Conservation (phyloP, 129 eudicot genomes). For the Deinandra increscens region DNA sequence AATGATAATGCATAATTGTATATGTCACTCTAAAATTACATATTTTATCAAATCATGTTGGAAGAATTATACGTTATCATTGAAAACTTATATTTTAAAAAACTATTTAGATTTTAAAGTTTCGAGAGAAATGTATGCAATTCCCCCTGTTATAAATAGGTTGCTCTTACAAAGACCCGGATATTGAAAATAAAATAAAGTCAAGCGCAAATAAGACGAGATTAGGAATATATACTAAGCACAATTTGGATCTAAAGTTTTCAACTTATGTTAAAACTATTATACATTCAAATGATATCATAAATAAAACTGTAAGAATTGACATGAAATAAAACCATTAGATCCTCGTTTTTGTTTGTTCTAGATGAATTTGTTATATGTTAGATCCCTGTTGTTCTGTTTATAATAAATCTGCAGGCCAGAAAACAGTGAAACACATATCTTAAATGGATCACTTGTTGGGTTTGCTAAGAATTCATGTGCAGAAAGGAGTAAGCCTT, state of each 20-base stretch:
- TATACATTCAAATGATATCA: not conserved
- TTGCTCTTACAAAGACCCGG: too few relatives aligned
- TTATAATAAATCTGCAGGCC: conserved; percentile 11
- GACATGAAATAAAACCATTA: not conserved
- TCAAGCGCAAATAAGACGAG: not conserved
- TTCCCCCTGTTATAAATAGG: too few relatives aligned
- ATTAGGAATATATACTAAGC: not conserved
- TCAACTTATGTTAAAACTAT: not conserved
- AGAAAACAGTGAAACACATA: not conserved
- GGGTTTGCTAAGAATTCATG: conserved; percentile 30
- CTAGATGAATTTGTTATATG: not conserved
- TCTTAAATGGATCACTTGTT: conserved; percentile 24
- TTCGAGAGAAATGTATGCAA: too few relatives aligned
- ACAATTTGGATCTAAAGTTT: not conserved
- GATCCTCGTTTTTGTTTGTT: conserved; percentile 30
- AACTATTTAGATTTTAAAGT: too few relatives aligned
- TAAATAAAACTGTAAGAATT: not conserved
- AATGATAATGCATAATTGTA: too few relatives aligned
- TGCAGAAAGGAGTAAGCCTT: conserved; percentile 28
- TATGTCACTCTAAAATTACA: too few relatives aligned
- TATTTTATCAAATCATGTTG: too few relatives aligned
- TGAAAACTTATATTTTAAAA: too few relatives aligned
- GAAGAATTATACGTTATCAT: too few relatives aligned
- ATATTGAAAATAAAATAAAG: too few relatives aligned
- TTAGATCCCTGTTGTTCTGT: not conserved